A percentile compares a stretch with the other conserved stretches of the same genome.
These are phyloP conservation scores for Saccharomycopsis sp. DNA, from an alignment of 805 yeast genomes.

Conservation along the genomic window DNA sequence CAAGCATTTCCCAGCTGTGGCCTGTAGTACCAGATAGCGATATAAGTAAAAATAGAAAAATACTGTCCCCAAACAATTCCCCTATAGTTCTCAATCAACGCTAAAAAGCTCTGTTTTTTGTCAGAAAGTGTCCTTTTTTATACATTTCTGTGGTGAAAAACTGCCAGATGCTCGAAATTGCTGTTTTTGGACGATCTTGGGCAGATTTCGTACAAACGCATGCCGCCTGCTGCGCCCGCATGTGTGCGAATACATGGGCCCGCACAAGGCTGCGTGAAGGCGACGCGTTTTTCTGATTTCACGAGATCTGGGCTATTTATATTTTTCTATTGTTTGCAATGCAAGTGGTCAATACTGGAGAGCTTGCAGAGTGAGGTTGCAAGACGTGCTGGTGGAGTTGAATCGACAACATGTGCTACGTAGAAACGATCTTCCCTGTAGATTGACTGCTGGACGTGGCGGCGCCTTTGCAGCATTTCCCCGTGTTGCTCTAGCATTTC, in stretches of 20 bases:
- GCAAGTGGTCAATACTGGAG: too few species aligned
- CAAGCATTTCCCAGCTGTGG: background rate
- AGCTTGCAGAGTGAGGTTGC: too few species aligned
- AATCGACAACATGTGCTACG: too few species aligned
- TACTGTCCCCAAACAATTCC: background rate
- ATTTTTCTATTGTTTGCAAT: too few species aligned
- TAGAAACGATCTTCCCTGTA: too few species aligned
- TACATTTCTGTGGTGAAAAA: background rate
- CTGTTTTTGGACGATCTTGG: background rate
- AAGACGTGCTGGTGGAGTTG: too few species aligned
- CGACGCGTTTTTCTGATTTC: background rate
- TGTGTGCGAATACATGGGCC: background rate
- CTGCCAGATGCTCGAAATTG: background rate
- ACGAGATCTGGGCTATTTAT: background rate
- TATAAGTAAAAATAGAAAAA: background rate
- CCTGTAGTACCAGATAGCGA: background rate
- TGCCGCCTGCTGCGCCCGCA: background rate
- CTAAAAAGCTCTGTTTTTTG: background rate
- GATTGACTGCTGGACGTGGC: too few species aligned
- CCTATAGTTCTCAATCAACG: background rate
- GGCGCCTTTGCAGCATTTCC: background rate
- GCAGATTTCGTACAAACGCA: background rate
- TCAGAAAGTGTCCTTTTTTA: background rate
- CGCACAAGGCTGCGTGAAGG: background rate
- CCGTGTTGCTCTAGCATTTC: too few species aligned